phyloP scores from a whole-genome alignment of 495 filamentous ascomycete species.

The Aspergillus panamensis region DNA sequence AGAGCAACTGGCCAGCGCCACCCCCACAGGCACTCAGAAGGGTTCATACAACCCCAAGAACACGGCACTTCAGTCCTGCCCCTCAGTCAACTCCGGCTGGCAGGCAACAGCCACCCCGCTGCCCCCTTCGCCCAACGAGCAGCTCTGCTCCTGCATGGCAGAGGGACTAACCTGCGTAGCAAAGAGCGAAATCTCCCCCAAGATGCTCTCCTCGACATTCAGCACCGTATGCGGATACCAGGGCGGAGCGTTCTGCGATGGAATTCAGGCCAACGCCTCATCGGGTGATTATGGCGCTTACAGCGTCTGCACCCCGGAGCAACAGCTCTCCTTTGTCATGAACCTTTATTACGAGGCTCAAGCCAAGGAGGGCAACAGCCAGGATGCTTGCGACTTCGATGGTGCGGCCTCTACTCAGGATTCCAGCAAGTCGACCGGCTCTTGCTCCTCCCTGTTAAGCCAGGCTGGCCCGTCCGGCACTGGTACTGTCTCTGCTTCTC shows the following conservation, averaged over 20 bases:
- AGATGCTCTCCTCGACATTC: conserved; percentile 65
- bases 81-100: conserved; percentile 61
- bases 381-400: conserved; percentile 71
- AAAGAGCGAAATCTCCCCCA: conserved; percentile 40
- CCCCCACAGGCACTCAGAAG: conserved; percentile 59
- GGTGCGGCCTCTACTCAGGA: conserved; percentile 56
- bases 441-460: conserved; percentile 51
- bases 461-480: conserved; percentile 61
- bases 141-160: conserved; percentile 83
- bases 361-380: conserved; percentile 38
- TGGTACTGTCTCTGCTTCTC: conserved; percentile 55
- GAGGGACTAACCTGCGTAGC: conserved; percentile 64
- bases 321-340: conserved; percentile 77
- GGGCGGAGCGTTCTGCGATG: conserved; percentile 54
- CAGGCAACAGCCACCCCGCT: conserved; percentile 57
- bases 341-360: conserved; percentile 73
- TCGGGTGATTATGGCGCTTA: conserved; percentile 79
- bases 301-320: conserved; percentile 71
- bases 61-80: conserved; percentile 64
- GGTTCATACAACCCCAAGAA: conserved; percentile 69
- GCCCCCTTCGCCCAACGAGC: conserved; percentile 75
- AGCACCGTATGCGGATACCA: conserved; percentile 63
- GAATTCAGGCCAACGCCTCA: conserved; percentile 66
- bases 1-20: conserved; percentile 60
- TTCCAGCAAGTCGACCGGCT: conserved; percentile 45